Conservation (phyloP, 164 flowering plant species). For the Annona cherimola region DNA sequence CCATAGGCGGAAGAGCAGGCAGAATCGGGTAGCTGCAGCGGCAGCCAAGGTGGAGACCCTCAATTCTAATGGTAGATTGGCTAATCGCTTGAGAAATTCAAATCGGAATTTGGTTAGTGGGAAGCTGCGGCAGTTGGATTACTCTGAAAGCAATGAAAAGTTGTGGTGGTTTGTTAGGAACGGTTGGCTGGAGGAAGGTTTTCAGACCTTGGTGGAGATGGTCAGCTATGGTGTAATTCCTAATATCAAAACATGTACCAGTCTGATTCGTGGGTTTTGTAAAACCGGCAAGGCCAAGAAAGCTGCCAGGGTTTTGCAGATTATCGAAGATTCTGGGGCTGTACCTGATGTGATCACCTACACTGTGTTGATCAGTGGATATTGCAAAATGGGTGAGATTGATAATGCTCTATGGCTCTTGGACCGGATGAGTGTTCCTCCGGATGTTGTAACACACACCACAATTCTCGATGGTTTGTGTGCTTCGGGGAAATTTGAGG, state of each 20-base stretch:
- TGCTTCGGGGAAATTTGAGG: slow-evolving; percentile 59
- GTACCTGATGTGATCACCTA: slow-evolving; percentile 85
- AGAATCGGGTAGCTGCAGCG: slow-evolving; percentile 25
- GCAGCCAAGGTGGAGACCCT: slow-evolving; percentile 26
- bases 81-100: slow-evolving; percentile 12
- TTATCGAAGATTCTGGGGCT: slow-evolving; percentile 70
- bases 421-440: slow-evolving; percentile 71
- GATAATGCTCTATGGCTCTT: slow-evolving; percentile 54
- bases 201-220: slow-evolving; percentile 54
- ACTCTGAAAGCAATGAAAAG: slow-evolving; percentile 46
- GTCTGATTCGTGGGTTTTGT: slow-evolving; percentile 71
- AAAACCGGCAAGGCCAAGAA: slow-evolving; percentile 50
- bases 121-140: slow-evolving; percentile 36
- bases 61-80: slow-evolving; percentile 34
- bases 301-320: slow-evolving; percentile 61
- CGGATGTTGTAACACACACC: slow-evolving; percentile 80
- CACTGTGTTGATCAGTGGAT: slow-evolving; percentile 75
- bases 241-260: slow-evolving; percentile 64
- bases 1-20: slow-evolving; percentile 15
- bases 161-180: slow-evolving; percentile 53
- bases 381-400: slow-evolving; percentile 74
- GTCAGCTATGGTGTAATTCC: slow-evolving; percentile 59
- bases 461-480: slow-evolving; percentile 70
- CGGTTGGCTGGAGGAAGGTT: slow-evolving; percentile 60
- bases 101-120: slow-evolving; percentile 24